These are phyloP conservation scores for Talaromyces sp. DNA, from an alignment of 2,329 filamentous ascomycete genomes.

Conservation along the genomic window DNA sequence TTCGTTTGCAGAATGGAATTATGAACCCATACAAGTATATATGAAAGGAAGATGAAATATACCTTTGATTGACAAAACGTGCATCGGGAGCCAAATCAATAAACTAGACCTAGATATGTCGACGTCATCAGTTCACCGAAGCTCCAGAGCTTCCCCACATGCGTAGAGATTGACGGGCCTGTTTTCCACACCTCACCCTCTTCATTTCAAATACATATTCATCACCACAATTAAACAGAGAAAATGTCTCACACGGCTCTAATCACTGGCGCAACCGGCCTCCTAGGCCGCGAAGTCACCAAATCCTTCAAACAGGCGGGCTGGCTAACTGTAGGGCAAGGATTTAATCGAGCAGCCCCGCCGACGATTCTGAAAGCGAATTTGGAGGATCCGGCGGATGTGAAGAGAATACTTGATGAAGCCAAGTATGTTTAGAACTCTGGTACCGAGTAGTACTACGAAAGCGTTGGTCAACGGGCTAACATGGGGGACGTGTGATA, in stretches of 20 bases:
- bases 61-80: neutral
- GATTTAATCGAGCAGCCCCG: slow-evolving; percentile 69
- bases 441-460: neutral
- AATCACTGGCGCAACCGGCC: slow-evolving; percentile 78
- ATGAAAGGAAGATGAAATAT: slow-evolving; percentile 20
- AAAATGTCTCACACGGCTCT: slow-evolving; percentile 56
- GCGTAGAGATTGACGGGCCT: slow-evolving; percentile 1
- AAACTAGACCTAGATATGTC: slow-evolving; percentile 8
- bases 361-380: slow-evolving; percentile 61
- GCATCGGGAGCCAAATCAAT: neutral
- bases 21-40: slow-evolving; percentile 99
- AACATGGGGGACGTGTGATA: neutral
- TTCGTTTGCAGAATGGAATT: slow-evolving; percentile 73
- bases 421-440: slow-evolving; percentile 42
- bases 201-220: neutral
- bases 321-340: slow-evolving; percentile 71
- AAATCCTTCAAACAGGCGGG: slow-evolving; percentile 63
- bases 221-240: neutral
- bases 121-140: slow-evolving; percentile 14
- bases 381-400: slow-evolving; percentile 45
- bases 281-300: slow-evolving; percentile 75
- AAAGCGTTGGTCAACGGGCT: neutral
- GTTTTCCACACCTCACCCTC: neutral
- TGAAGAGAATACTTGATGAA: slow-evolving; percentile 49
- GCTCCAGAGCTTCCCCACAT: slow-evolving; percentile 9